Conservation (phyloP, 176 grass and related monocot genomes). For the Microstegium vimineum region DNA sequence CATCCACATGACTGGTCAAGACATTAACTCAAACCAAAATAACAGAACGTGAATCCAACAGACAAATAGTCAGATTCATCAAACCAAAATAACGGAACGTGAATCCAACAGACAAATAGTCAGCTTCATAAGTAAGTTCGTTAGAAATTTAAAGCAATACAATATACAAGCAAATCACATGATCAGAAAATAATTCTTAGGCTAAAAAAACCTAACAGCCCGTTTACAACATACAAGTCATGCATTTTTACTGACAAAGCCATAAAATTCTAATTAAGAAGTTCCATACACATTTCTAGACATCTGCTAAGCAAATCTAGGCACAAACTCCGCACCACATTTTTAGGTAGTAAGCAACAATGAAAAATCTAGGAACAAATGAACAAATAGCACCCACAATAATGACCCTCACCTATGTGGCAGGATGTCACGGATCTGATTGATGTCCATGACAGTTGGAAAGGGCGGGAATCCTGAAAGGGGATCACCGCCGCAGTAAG, state of each 20-base stretch:
- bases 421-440: conserved; percentile 51
- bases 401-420: conserved; percentile 40
- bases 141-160: neutral
- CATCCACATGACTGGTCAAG: neutral
- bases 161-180: neutral
- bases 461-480: conserved; percentile 34
- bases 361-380: neutral
- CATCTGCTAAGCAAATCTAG: neutral
- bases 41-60: neutral
- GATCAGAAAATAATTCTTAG: neutral
- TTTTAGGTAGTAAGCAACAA: neutral
- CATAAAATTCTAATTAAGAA: neutral
- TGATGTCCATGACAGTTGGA: conserved; percentile 55
- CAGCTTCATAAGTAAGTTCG: neutral
- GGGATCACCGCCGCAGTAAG: neutral
- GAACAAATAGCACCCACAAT: neutral
- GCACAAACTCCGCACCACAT: too few relatives aligned
- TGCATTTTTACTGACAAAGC: neutral
- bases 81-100: neutral
- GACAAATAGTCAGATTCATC: too few relatives aligned
- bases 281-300: neutral
- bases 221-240: neutral
- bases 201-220: neutral
- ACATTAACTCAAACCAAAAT: neutral
- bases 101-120: neutral